A percentile compares a stretch with the other conserved stretches of the same genome.
phyloP scores from a whole-genome alignment of 2,329 filamentous ascomycete genomes.

The Fusarium lyarnte region DNA sequence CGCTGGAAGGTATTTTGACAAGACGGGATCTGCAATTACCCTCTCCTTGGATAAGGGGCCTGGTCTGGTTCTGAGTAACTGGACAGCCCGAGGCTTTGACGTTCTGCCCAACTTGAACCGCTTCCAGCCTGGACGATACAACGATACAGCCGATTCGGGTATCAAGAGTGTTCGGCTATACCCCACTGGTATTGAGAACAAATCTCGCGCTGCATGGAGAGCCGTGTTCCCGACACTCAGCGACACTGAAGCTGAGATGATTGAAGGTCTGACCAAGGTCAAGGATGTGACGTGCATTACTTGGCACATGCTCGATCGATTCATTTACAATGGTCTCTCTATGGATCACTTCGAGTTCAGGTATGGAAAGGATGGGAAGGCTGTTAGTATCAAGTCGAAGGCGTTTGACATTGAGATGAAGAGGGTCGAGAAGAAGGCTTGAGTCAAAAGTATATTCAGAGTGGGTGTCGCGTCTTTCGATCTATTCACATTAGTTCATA shows the following conservation, averaged over 20 bases:
- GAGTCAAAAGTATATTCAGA: fast-evolving
- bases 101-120: background rate
- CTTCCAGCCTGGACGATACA: background rate
- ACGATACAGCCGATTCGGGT: background rate
- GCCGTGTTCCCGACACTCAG: background rate
- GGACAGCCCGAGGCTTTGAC: background rate
- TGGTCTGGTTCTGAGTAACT: background rate
- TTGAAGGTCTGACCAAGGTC: background rate
- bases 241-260: background rate
- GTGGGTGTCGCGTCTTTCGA: fast-evolving
- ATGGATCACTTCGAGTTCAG: slow-evolving; percentile 14
- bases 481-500: fast-evolving
- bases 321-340: background rate
- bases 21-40: background rate
- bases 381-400: background rate
- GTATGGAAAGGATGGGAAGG: background rate
- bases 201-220: background rate
- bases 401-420: slow-evolving; percentile 1
- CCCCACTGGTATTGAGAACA: background rate
- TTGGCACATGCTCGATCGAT: background rate
- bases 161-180: background rate
- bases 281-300: slow-evolving; percentile 6
- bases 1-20: background rate
- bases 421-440: background rate
- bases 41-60: background rate